A percentile compares a stretch with the other conserved stretches of the same genome.
These are phyloP conservation scores for Dactylella cylindrospora DNA, from an alignment of 2,329 filamentous ascomycete species.

Conservation along the genomic window DNA sequence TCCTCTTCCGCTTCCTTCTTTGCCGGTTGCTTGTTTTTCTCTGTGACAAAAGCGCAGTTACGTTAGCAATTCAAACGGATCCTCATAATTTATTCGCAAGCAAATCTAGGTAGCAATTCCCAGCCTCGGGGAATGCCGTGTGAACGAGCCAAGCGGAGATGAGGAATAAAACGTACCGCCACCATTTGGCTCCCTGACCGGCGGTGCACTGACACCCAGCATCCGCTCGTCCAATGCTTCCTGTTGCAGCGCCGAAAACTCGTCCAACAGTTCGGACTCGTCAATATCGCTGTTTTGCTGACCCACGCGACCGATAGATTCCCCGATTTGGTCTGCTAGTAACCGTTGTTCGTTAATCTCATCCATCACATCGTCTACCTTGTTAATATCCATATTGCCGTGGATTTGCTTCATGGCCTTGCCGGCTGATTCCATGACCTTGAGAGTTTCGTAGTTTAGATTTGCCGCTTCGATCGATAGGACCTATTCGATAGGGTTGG, in stretches of 20 bases:
- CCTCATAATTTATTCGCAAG: not conserved
- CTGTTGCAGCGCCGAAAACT: conserved; percentile 84
- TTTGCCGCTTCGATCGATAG: conserved; percentile 97
- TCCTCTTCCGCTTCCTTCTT: conserved; percentile 68
- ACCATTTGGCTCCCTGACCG: conserved; percentile 56
- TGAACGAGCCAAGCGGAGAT: not conserved
- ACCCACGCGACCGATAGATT: conserved; percentile 74
- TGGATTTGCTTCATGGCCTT: conserved; percentile 93
- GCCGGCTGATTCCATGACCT: conserved; percentile 88
- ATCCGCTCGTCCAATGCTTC: conserved; percentile 92
- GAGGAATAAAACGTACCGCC: conserved; percentile 65
- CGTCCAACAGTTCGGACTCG: conserved; percentile 80
- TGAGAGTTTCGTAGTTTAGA: conserved; percentile 94
- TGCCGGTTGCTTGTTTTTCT: conserved; percentile 58
- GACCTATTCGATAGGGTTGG: conserved; percentile 57
- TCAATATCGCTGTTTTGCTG: conserved; percentile 66
- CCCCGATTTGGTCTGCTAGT: conserved; percentile 88
- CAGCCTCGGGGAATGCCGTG: conserved; percentile 41
- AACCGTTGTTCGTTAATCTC: conserved; percentile 86
- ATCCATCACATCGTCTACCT: conserved; percentile 67
- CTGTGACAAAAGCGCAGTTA: conserved; percentile 49
- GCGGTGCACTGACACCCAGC: conserved; percentile 56
- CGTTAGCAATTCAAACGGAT: conserved; percentile 40
- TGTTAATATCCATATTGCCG: conserved; percentile 83
- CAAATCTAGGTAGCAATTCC: conserved; percentile 14